Base-by-base conservation (phyloP, 2,329 filamentous ascomycete genomes). In the Alternaria rosae region DNA sequence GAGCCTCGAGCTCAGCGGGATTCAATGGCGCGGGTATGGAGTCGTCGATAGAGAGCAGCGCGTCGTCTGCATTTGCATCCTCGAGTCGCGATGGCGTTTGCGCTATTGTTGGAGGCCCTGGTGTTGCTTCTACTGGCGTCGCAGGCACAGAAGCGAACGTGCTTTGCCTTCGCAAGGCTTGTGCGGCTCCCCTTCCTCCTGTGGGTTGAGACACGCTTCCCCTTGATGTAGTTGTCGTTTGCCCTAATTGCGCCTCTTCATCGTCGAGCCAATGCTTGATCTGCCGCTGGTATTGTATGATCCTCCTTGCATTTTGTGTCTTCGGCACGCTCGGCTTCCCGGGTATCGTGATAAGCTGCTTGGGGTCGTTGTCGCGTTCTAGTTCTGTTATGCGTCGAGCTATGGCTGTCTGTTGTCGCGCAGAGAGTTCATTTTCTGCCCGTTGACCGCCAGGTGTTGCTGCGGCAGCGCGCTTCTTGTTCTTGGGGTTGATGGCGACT, bases 221-320 rank as follows among this genome's bases (percentile, higher is more conserved):
- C 54, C 61, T 54, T 11, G 65, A 54, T 61, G 71, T 23, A 57
- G 67, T 57, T 69, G 73, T 35, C 69, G 71, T 41, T 8, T 70
- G 71, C 8, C 92, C 91, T n/a, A 75, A 64, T 88, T 82, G 12
- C 2, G 92, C 92, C 69, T 91, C 85, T 77, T 91, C 92, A 77
- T 95, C 92, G 69, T 92, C 91, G 48, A 94, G 85, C 77, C 94
- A 90, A 80, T 95, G 93, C 65, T 88, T 88, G 78, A 94, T 94
- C 4, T 91, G 93, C 82, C 94, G 93, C 75, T 93, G 91, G 25
- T 90, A 92, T 68, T 90, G 88, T 58, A 95, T 83, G 65, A 95
- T 93, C 80, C 90, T 90, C 70, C 92, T 88, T 25, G 93, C 90
- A 68, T 78, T 78, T 56, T 78, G 84, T 7, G 90, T 92, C 76